Percentiles rank a stretch among this genome's conserved stretches.
phyloP scores from a whole-genome alignment of 331 rosid species.

The Arachis monticola region DNA sequence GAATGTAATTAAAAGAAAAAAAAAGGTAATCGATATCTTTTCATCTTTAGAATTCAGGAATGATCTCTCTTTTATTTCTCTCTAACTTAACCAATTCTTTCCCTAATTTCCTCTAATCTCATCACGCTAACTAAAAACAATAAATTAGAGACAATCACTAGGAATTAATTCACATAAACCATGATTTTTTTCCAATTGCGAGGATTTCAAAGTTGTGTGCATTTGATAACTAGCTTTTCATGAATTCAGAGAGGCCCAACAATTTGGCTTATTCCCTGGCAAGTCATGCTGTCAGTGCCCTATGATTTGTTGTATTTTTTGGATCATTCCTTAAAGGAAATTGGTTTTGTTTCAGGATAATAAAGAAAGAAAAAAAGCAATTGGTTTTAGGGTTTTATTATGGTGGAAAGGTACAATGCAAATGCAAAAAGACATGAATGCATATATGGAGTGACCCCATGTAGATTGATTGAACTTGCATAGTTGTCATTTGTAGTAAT shows the following conservation, averaged over 20 bases:
- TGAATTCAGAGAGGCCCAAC: slow-evolving; percentile 28
- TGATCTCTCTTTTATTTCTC: too few relatives aligned
- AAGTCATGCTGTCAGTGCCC: slow-evolving; percentile 20
- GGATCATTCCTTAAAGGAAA: neutral
- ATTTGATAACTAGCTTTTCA: neutral
- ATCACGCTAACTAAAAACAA: neutral
- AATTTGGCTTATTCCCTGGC: slow-evolving; percentile 28
- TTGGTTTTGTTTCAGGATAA: neutral
- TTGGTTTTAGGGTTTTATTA: neutral
- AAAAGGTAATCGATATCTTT: too few relatives aligned
- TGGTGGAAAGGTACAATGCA: neutral
- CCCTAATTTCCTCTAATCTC: too few relatives aligned
- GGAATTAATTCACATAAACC: neutral
- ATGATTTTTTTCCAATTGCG: neutral
- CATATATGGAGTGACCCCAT: neutral
- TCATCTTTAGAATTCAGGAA: too few relatives aligned
- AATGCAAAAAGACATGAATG: neutral
- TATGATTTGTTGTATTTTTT: neutral
- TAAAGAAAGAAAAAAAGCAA: neutral
- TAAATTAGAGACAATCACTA: neutral
- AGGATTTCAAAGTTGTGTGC: neutral
- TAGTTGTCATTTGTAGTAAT: neutral
- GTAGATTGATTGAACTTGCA: neutral
- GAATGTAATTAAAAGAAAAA: too few relatives aligned
- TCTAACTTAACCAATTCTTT: too few relatives aligned